Percentiles rank a stretch among this genome's conserved stretches.
These are phyloP conservation scores for Xylaria palmicola DNA, from an alignment of 495 filamentous ascomycete genomes.

Conservation along the genomic window DNA sequence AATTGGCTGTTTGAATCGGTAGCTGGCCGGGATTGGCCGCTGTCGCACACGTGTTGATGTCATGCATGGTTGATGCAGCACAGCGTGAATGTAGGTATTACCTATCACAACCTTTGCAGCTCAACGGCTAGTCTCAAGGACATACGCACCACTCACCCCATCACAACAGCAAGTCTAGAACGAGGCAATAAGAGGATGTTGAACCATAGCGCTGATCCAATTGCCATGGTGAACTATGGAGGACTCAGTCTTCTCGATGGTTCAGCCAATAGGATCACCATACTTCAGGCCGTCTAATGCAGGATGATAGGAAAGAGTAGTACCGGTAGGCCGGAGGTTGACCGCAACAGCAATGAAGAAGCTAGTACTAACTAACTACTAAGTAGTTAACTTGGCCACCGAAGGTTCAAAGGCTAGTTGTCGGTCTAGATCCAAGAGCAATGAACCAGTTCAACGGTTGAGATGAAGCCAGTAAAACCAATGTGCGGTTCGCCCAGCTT, in stretches of 20 bases:
- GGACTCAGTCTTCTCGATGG: slow-evolving; percentile 9
- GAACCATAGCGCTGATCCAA: no score
- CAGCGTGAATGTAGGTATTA: not conserved
- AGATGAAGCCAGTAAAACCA: not conserved
- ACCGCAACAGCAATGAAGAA: not conserved
- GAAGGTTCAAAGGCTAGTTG: not conserved
- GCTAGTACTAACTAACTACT: not conserved
- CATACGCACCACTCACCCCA: no score
- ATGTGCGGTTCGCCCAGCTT: not conserved
- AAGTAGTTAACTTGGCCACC: not conserved
- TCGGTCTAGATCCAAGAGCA: not conserved
- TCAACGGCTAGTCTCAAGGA: no score
- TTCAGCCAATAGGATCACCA: slow-evolving; percentile 1
- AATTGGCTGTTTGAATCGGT: not conserved
- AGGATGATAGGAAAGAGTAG: no score
- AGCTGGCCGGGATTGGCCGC: not conserved
- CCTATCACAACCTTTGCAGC: no score
- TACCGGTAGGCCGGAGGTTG: no score
- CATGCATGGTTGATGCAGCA: slow-evolving; percentile 7
- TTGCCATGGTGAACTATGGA: no score
- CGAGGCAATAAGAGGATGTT: no score
- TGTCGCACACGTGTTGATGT: not conserved
- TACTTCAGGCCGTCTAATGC: not conserved
- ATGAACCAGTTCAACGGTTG: not conserved
- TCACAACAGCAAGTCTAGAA: no score